Conservation (phyloP, 345 rosid species). For the Syzygium oleosum region DNA sequence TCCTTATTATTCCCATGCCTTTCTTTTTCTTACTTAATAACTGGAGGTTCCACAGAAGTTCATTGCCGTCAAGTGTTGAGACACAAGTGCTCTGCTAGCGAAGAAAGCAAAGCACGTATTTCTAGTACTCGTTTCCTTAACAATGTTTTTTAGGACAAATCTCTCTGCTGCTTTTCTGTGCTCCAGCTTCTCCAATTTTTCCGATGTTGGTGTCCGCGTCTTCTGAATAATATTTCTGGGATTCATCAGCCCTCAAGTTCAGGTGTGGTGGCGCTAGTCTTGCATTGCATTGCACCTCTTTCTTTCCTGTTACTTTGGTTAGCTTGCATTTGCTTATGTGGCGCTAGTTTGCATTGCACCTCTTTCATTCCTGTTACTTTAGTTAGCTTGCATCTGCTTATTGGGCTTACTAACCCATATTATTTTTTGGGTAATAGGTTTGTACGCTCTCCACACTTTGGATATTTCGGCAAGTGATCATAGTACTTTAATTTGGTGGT, state of each 20-base stretch:
- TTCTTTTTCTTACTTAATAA: not conserved
- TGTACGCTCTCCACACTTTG: not conserved
- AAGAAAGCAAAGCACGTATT: not conserved
- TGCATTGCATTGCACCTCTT: not conserved
- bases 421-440: not conserved
- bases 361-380: not conserved
- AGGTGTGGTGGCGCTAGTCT: not conserved
- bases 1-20: not conserved
- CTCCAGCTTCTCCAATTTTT: not conserved
- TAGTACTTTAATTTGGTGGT: not conserved
- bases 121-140: not conserved
- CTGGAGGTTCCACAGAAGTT: not conserved
- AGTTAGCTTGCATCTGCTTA: not conserved
- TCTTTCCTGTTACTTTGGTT: not conserved
- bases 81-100: not conserved
- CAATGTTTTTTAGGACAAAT: not conserved
- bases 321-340: not conserved
- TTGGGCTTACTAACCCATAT: not conserved
- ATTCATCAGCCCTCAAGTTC: not conserved
- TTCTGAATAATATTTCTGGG: not conserved
- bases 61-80: not conserved
- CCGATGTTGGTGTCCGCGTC: not conserved
- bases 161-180: not conserved
- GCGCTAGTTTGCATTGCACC: not conserved
- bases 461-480: not conserved